Evolutionary conservation across 2,329 filamentous ascomycete genomes (phyloP).

Genomic region (Nigrospora osmanthi): DNA sequence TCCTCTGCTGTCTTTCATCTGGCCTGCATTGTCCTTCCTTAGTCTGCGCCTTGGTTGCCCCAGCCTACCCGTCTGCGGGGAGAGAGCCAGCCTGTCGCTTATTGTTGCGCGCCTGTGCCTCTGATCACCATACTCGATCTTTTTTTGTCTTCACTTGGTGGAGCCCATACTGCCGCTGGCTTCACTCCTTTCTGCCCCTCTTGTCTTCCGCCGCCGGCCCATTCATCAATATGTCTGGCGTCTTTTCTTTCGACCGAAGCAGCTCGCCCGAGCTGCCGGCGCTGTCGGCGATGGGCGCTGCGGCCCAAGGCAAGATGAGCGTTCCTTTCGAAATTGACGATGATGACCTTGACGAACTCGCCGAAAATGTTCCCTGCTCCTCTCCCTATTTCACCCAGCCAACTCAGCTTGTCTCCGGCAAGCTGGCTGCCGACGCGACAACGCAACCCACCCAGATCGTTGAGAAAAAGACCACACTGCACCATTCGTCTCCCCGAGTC

Average conservation of each 20-base stretch:
- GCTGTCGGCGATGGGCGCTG: constrained; percentile 6
- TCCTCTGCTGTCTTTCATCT: too few relatives aligned
- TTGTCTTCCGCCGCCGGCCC: too few relatives aligned
- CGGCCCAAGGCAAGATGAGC: constrained; percentile 4
- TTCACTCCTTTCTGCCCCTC: too few relatives aligned
- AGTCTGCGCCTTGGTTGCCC: too few relatives aligned
- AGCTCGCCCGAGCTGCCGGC: constrained; percentile 8
- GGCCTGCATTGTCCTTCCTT: too few relatives aligned
- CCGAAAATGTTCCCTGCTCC: constrained; percentile 25
- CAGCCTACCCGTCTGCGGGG: too few relatives aligned
- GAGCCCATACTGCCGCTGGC: too few relatives aligned
- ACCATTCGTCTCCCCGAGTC: constrained; percentile 22
- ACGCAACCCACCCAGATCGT: constrained; percentile 58
- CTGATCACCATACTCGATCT: too few relatives aligned
- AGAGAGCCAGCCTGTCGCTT: too few relatives aligned
- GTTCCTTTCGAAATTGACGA: constrained; percentile 21
- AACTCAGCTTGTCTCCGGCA: constrained; percentile 20
- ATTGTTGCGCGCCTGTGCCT: too few relatives aligned
- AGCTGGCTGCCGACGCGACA: neutral
- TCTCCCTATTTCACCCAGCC: constrained; percentile 42
- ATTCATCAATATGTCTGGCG: too few relatives aligned
- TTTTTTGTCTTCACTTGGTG: too few relatives aligned
- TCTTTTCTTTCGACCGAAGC: neutral
- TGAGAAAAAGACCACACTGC: constrained; percentile 23
- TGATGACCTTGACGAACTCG: constrained; percentile 37